Base-by-base conservation (phyloP, 352 stramenopile species). In the Pythium guiyangense region DNA sequence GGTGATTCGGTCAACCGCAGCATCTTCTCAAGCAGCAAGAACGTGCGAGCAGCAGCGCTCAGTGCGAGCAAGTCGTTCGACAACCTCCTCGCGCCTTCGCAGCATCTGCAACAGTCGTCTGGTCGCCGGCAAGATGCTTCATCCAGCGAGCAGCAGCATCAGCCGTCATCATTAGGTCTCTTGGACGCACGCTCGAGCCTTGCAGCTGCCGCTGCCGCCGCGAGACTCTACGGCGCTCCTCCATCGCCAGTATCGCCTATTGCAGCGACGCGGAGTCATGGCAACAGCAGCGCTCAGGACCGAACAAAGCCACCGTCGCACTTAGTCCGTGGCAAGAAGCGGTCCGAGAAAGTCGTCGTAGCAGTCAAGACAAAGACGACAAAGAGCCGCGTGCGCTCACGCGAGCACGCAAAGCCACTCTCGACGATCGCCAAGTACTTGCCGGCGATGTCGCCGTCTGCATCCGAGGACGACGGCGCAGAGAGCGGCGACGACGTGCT, bases 161-260 rank as follows among this genome's bases (percentile, higher is more conserved):
- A 10, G 22, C n/a, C n/a, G n/a, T n/a, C n/a, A n/a, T n/a, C n/a
- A n/a, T 45, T 0, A 48, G 22, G 27, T 11, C 12, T 15, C 17
- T 5, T 15, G 34, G 9, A 49, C n/a, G 44, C 40, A 39, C 57
- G 63, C 22, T 58, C 61, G 22, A 69, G 66, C 31, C 50, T 81
- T 12, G 43, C 72, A 17, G 64, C 70, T 8, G 64, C 61, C 2
- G 70, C 67, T 1, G 65, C 60, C 14, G 72, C 72, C 0, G 64
- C 70, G 10, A 53, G 72, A 29, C 34, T 81, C 10, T 81, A 81
- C 25, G 64, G 34, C 29, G 17, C 61, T 11, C 34, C 47, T 22
- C 5, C 20, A 15, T 47, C n/a, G 17, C 11, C 9, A 39, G 25
- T 40, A 22, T 43, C 61, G 15, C 46, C 49, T 12, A 40, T 45